Conservation (phyloP, 176 grass and related monocot species). For the Rhynchospora breviuscula region DNA sequence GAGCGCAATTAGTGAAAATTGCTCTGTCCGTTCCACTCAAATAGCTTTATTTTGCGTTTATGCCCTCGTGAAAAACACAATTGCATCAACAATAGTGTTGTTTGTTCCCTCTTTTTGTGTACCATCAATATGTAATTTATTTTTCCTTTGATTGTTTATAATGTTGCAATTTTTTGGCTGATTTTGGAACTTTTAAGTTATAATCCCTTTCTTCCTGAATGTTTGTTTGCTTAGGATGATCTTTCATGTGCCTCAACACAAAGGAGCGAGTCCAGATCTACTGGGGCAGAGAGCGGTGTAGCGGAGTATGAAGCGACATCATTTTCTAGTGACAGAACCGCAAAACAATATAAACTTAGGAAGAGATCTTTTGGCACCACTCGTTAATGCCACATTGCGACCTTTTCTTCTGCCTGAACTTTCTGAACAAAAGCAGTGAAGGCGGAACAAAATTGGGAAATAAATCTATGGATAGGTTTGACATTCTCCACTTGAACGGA, state of each 20-base stretch:
- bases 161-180: not conserved
- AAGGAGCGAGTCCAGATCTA: conserved; percentile 4
- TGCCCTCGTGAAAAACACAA: not conserved
- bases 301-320: conserved; percentile 3
- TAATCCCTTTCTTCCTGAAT: not conserved
- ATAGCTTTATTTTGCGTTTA: not conserved
- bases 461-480: not conserved
- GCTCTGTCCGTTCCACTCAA: not conserved
- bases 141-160: not conserved
- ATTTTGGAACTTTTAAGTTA: not conserved
- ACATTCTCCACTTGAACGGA: not conserved
- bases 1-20: not conserved
- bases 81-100: not conserved
- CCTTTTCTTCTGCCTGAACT: not conserved
- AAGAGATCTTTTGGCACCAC: not conserved
- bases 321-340: not conserved
- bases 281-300: not conserved
- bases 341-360: not conserved
- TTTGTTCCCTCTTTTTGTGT: not conserved
- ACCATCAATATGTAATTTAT: not conserved
- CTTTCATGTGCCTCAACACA: conserved; percentile 12
- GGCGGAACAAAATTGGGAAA: not conserved
- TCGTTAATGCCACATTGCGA: not conserved
- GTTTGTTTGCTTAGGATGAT: conserved; percentile 12
- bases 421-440: not conserved